Evolutionary conservation across 129 eudicot genomes (phyloP), one percentile per base, ranked within the genome.

Genomic region (Solidago caesia): DNA sequence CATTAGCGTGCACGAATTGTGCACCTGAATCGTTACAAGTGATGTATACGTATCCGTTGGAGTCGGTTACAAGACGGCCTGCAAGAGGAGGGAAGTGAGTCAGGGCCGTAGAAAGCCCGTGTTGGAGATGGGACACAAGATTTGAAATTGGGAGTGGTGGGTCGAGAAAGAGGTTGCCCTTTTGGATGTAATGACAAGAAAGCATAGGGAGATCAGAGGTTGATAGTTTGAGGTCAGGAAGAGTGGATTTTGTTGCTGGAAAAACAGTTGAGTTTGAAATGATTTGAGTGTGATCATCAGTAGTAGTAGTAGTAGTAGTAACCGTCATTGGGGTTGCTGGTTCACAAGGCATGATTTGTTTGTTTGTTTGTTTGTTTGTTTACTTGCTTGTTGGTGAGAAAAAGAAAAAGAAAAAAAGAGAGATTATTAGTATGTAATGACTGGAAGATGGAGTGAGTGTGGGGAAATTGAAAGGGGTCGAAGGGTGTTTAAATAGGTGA

Each of bases 171-270:
- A 92, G 81, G 60, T 86, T 72, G 12, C 97, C 97, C 51, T 92
- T 92, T 60, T 92, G 97, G 56, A 92, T 92, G 78, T 92, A 92
- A 74, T 92, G 97, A 71, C 91, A 85, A 1, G 96, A 89, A 11
- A 92, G 84, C 97, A 92, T 92, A 4, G 97, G 97, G 33, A 92
- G 89, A 70, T 92, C 97, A 12, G 96, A 92, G 16, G 70, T 87
- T 0, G 97, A 92, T 68, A 92, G 89, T 52, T 89, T 82, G 33
- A 92, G 86, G 79, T 82, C 73, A 0, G 64, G 62, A 4, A 81
- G 43, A 10, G 86, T 67, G 60, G 96, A 82, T 47, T 75, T 80
- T 0, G 77, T 60, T 1, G 83, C 63, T 1, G 96, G 96, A 62
- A 56, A 42, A 12, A 87, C 60, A 0, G 91, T 83, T 55, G 77